Evolutionary conservation across 2,329 filamentous ascomycete species (phyloP).

Genomic region (Fusarium brachygibbosum): DNA sequence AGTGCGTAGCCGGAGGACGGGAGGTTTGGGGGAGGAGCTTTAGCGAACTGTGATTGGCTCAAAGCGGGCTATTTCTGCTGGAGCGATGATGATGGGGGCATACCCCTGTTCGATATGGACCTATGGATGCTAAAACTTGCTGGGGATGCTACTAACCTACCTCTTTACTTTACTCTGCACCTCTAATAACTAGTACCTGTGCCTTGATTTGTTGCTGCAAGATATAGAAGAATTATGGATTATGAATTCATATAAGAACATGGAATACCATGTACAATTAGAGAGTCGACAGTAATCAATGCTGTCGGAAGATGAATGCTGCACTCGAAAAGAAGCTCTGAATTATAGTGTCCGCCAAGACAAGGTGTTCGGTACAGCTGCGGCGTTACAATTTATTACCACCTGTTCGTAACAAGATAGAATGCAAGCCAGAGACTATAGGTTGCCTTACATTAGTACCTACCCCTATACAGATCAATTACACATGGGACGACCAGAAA

Average conservation of each 20-base stretch:
- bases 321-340: conserved; percentile 1
- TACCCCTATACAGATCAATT: background rate
- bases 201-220: background rate
- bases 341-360: background rate
- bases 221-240: background rate
- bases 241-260: background rate
- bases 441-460: background rate
- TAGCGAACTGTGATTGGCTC: conserved; percentile 43
- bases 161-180: background rate
- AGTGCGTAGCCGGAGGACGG: conserved; percentile 51
- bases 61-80: conserved; percentile 28
- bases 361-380: conserved; percentile 34
- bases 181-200: background rate
- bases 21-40: conserved; percentile 50
- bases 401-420: conserved; percentile 20
- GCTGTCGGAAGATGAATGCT: background rate
- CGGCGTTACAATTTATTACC: conserved; percentile 28
- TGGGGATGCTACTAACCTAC: conserved; percentile 24
- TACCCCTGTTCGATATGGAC: conserved; percentile 23
- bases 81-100: conserved; percentile 40
- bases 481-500: background rate
- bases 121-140: conserved; percentile 20
- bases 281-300: background rate
- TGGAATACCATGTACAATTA: too few species aligned
- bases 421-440: conserved; percentile 1